These are phyloP conservation scores for Zopfochytrium polystomum DNA, from an alignment of 371 early-diverging fungal species.

Conservation along the genomic window DNA sequence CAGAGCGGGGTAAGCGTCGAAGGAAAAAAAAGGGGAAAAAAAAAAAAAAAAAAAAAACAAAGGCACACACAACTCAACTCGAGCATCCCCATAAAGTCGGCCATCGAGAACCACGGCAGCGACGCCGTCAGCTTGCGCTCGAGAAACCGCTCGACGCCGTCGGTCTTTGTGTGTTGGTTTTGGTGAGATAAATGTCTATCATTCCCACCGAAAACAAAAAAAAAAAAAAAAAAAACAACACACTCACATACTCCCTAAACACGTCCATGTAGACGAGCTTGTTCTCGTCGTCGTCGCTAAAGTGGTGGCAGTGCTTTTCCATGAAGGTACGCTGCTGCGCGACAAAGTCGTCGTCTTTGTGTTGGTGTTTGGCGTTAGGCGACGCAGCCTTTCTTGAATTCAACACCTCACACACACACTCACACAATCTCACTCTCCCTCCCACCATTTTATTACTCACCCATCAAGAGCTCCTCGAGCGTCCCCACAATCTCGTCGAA, in stretches of 20 bases:
- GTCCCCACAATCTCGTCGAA: slow-evolving; percentile 46
- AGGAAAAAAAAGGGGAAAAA: neutral
- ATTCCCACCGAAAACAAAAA: neutral
- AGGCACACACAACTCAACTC: slow-evolving; percentile 24
- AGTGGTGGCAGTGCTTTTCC: slow-evolving; percentile 24
- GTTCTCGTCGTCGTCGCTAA: slow-evolving; percentile 44
- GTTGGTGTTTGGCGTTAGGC: neutral
- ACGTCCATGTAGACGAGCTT: slow-evolving; percentile 50
- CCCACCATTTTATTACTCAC: slow-evolving; percentile 6
- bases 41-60: too few species aligned
- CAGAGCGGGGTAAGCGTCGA: neutral
- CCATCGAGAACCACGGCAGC: slow-evolving; percentile 43
- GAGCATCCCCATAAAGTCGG: slow-evolving; percentile 35
- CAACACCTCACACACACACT: neutral
- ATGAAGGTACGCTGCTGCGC: slow-evolving; percentile 35
- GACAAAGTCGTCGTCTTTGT: slow-evolving; percentile 40
- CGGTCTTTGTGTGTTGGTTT: slow-evolving; percentile 7
- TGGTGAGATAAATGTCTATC: slow-evolving; percentile 1
- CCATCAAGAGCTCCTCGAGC: slow-evolving; percentile 48
- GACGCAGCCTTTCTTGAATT: neutral
- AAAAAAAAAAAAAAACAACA: neutral
- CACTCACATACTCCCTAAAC: slow-evolving; percentile 41
- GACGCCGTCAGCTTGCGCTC: slow-evolving; percentile 25
- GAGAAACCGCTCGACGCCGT: slow-evolving; percentile 35
- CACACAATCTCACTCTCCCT: neutral